These are phyloP conservation scores for Prillingera fragicola DNA, from an alignment of 1,284 basidiomycete genomes.

Conservation along the genomic window DNA sequence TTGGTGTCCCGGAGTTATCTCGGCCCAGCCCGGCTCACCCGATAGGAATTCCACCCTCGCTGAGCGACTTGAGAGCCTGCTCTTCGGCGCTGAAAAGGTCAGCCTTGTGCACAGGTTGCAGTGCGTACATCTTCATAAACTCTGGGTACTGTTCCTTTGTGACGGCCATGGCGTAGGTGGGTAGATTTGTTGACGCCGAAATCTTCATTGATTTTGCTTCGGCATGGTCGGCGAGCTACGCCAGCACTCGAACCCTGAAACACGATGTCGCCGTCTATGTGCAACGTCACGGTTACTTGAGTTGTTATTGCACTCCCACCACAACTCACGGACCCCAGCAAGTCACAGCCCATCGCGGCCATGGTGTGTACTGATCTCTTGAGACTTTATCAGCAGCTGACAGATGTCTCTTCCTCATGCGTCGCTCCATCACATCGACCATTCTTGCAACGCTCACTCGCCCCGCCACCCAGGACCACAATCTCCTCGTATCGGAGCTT, in stretches of 20 bases:
- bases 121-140: conserved; percentile 27
- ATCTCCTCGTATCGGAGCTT: conserved; percentile 46
- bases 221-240: no score
- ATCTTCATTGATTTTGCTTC: no score
- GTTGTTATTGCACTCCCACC: background rate
- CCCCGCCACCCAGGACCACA: conserved; percentile 42
- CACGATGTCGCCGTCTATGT: no score
- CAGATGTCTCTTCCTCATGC: background rate
- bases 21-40: conserved; percentile 16
- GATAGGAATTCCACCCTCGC: conserved; percentile 38
- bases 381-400: background rate
- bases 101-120: background rate
- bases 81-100: conserved; percentile 23
- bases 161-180: conserved; percentile 4
- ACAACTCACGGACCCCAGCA: background rate
- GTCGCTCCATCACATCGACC: no score
- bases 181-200: no score
- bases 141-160: conserved; percentile 22
- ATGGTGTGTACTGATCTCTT: conserved; percentile 2
- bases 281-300: no score
- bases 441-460: no score
- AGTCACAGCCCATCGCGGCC: background rate
- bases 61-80: conserved; percentile 26
- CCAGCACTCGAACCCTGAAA: no score
- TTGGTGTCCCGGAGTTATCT: background rate